These are phyloP conservation scores for Waltiozyma sp. DNA, from an alignment of 1,139 yeast genomes.

Conservation along the genomic window DNA sequence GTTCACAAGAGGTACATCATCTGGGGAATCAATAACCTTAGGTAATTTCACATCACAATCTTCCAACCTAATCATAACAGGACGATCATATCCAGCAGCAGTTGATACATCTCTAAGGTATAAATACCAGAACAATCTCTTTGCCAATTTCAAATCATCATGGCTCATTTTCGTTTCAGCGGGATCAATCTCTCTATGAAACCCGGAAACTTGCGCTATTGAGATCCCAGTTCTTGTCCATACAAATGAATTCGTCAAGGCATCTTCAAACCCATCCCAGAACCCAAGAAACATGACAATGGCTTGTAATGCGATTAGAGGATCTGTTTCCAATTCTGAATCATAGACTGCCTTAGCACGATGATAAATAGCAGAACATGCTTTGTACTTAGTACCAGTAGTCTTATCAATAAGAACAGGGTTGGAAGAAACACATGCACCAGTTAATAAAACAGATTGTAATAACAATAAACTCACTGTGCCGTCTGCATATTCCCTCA, in stretches of 20 bases:
- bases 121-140: slow-evolving; percentile 73
- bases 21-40: slow-evolving; percentile 50
- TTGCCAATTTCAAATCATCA: slow-evolving; percentile 49
- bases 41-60: slow-evolving; percentile 77
- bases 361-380: slow-evolving; percentile 57
- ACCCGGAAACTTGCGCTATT: slow-evolving; percentile 71
- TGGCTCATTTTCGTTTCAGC: slow-evolving; percentile 18
- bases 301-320: slow-evolving; percentile 54
- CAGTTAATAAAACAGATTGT: slow-evolving; percentile 62
- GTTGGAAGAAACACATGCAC: slow-evolving; percentile 50
- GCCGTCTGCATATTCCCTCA: slow-evolving; percentile 47
- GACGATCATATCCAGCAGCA: slow-evolving; percentile 72
- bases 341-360: slow-evolving; percentile 73
- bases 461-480: slow-evolving; percentile 52
- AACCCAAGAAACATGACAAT: slow-evolving; percentile 56
- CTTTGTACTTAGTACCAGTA: slow-evolving; percentile 39
- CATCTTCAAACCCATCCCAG: slow-evolving; percentile 76
- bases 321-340: slow-evolving; percentile 62
- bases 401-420: slow-evolving; percentile 45
- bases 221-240: slow-evolving; percentile 71
- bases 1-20: slow-evolving; percentile 38
- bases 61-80: slow-evolving; percentile 55
- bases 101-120: slow-evolving; percentile 63
- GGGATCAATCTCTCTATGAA: slow-evolving; percentile 40
- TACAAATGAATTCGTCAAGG: slow-evolving; percentile 60